Base-by-base conservation (phyloP, 1,139 yeast genomes). In the Candida tropicalis region DNA sequence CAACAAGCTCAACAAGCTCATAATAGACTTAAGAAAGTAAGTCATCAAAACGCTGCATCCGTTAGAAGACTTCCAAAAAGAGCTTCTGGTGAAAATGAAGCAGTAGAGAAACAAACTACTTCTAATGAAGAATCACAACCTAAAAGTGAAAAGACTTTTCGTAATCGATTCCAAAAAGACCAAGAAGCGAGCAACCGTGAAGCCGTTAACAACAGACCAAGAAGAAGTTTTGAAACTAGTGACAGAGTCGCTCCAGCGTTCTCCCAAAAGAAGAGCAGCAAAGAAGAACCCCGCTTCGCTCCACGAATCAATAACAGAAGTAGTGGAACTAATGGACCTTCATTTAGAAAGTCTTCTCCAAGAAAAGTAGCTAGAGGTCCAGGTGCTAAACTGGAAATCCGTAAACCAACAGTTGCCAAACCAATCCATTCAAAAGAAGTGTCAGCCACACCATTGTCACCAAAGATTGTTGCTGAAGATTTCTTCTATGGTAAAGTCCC, bases 401-500 rank as follows among this genome's bases (percentile, higher is more conserved):
- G 26, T 13, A 35, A 31, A 35, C 37, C 47, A 35, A 41, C 48
- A 12, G 27, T 47, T 9, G 49, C 49, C 12, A 40, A 40, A 15
- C 43, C 45, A 16, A 47, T 52, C 28, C 42, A 44, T 35, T 41
- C 56, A 3, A 54, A 55, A 44, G 35, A 47, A 25, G 49, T 63
- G 37, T 40, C 29, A n/a, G 40, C 62, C 10, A 46, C 41, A 4
- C 50, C 65, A 9, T 55, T 60, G 40, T 42, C 44, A 34, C 70
- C 68, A n/a, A 33, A 44, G 16, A 46, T 68, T 34, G 51, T 42
- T 17, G 67, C 61, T 10, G 67, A 65, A 47, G 58, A 64, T 13
- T 70, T 73, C 51, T 62, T 70, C 43, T 63, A 73, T 51, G 77
- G 77, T 7, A 70, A 72, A 54, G 55, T 66, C 8, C 57, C 74